These are phyloP conservation scores for Spergularia marina DNA, from an alignment of 148 eudicot species.

Conservation along the genomic window DNA sequence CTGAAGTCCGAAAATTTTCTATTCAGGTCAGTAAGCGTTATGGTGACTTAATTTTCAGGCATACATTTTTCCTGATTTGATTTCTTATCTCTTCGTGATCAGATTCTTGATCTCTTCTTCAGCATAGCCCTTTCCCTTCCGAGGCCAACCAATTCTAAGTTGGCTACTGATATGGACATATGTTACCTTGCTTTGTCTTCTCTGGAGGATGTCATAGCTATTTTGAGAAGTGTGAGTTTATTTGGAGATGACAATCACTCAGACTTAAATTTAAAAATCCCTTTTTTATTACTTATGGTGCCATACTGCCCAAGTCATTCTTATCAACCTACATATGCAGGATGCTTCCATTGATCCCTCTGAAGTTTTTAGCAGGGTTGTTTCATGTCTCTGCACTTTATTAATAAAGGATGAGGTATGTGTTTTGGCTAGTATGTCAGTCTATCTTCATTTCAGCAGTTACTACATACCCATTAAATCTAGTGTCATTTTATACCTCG, in stretches of 20 bases:
- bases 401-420: constrained; percentile 82
- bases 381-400: constrained; percentile 74
- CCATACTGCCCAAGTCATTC: constrained; percentile 9
- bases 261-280: background rate
- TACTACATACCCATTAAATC: background rate
- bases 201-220: constrained; percentile 92
- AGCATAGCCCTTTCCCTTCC: constrained; percentile 85
- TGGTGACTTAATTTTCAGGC: background rate
- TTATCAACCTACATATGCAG: constrained; percentile 37
- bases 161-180: constrained; percentile 52
- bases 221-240: constrained; percentile 74
- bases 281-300: constrained; percentile 10
- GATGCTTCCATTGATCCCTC: constrained; percentile 98
- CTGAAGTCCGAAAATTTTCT: constrained; percentile 85
- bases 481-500: background rate
- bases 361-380: constrained; percentile 88
- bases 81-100: constrained; percentile 22
- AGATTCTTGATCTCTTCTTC: constrained; percentile 89
- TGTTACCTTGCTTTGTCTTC: constrained; percentile 77
- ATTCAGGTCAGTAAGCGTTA: constrained; percentile 57
- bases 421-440: background rate
- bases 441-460: background rate
- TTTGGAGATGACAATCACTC: constrained; percentile 1
- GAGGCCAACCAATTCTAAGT: constrained; percentile 50
- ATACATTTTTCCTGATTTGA: constrained; percentile 6